Percentiles rank a stretch among this genome's conserved stretches.
Conservation (phyloP, 2,329 filamentous ascomycete genomes). For the Sporothrix variecibatus region DNA sequence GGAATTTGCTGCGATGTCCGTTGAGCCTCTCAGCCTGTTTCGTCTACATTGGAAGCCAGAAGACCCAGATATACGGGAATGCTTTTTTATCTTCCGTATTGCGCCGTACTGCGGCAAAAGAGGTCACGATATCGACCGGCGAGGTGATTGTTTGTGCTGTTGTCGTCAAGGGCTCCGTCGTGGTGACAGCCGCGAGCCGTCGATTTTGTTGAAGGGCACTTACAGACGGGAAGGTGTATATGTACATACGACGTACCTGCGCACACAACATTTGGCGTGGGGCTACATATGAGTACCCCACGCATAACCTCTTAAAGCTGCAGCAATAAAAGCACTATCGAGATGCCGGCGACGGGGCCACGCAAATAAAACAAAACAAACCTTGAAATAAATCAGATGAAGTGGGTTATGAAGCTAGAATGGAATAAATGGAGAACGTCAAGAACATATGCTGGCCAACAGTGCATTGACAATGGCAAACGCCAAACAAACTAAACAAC, state of each 20-base stretch:
- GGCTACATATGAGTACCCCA: not conserved
- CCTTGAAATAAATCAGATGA: not conserved
- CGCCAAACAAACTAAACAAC: not conserved
- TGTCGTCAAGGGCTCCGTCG: not conserved
- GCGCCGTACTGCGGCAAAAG: not conserved
- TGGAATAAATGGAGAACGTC: not conserved
- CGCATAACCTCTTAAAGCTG: not conserved
- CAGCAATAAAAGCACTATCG: not conserved
- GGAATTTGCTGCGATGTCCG: not conserved
- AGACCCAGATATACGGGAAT: not conserved
- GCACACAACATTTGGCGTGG: not conserved
- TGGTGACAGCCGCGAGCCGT: slow-evolving; percentile 10
- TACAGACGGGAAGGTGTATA: not conserved
- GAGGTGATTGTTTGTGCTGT: not conserved
- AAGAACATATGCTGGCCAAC: not conserved
- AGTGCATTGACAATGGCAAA: slow-evolving; percentile 4
- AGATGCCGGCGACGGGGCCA: not conserved
- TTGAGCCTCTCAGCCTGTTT: not conserved
- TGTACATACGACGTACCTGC: not conserved
- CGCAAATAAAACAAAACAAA: not conserved
- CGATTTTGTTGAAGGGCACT: not conserved
- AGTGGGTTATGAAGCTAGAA: not conserved
- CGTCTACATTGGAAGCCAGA: not conserved
- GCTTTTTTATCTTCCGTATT: not conserved
- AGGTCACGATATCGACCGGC: not conserved